Evolutionary conservation across 2,329 filamentous ascomycete genomes (phyloP).

Genomic region (Aschersonia sp.): DNA sequence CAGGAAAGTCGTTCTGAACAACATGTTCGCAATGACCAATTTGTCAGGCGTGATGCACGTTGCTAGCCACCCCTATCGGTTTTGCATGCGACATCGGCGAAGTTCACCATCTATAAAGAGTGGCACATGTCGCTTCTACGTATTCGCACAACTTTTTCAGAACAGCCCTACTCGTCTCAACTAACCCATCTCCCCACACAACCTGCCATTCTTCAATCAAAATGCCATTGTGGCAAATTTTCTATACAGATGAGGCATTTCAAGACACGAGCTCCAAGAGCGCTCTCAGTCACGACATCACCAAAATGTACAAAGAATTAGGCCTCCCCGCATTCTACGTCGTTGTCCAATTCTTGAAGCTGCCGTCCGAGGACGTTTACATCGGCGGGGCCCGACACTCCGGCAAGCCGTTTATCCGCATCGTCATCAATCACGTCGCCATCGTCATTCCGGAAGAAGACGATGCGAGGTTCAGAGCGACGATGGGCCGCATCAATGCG

Average conservation of each 20-base stretch:
- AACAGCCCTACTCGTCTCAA: background rate
- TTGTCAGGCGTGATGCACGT: background rate
- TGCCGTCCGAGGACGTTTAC: background rate
- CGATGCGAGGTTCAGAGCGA: background rate
- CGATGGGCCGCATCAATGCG: background rate
- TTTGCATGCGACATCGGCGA: background rate
- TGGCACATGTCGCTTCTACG: background rate
- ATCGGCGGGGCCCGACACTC: constrained; percentile 2
- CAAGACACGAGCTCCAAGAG: constrained; percentile 2
- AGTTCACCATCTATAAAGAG: background rate
- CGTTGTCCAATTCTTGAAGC: constrained; percentile 4
- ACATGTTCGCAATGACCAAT: too few relatives aligned
- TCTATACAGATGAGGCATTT: constrained; percentile 3
- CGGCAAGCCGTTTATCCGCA: constrained; percentile 3
- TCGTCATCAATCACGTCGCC: constrained; percentile 4
- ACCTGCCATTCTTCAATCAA: constrained; percentile 1
- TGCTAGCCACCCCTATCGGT: background rate
- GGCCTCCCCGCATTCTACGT: constrained; percentile 5
- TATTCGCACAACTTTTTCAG: background rate
- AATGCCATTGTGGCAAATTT: constrained; percentile 6
- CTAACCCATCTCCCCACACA: background rate
- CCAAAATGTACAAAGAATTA: constrained; percentile 1
- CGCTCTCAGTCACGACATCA: constrained; percentile 2
- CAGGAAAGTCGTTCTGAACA: background rate
- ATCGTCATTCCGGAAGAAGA: constrained; percentile 1